Evolutionary conservation across 1,284 basidiomycete species (phyloP), one percentile per base, ranked within the genome.

Genomic region (Abortiporus biennis): DNA sequence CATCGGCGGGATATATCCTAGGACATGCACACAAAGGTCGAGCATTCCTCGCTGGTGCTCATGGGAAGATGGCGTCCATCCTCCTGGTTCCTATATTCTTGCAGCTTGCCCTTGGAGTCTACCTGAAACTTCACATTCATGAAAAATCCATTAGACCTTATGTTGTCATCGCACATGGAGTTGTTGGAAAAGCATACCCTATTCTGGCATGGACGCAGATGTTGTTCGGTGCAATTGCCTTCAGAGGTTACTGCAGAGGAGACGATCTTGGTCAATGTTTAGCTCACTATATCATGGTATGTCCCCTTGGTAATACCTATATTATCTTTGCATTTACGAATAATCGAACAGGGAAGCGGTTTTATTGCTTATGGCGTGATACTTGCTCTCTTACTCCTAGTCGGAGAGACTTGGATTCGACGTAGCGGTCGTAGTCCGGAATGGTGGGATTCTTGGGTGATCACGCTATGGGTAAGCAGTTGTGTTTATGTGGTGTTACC

Each of bases 81-180:
- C 66, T 92, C 36, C 67, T 85, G 47, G 44, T 78, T 27, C 78
- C 86, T 2, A 77, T 92, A 33, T 54, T 73, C 13, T 55, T 69
- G 1, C 94, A 97, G 64, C 69, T 86, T 6, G 56, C 59, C 13
- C 68, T 91, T 39, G 94, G 94, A 4, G 73, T 93, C 45, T 98
- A 96, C 63, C 81, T 98, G 49, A 97, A 95, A 64, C 68, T 95
- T 3, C 95, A 98, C 62, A 81, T 97, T 16, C 75, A 93, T 48
- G 90, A 97, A 63, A 69, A 72, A 48, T 76, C 76, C 1, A 56
- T 93, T 8, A 74, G 93, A 19, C 86, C 87, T 0, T 85, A 75
- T 54, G 76, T 85, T 5, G 85, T 92, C 11, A 64, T 69, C 8
- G 61, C 72, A 1, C 95, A 98, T 55, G 85, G 91, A 1, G 53